Evolutionary conservation across 78 protist species (phyloP).

Genomic region (Pelomyxa schiedti): DNA sequence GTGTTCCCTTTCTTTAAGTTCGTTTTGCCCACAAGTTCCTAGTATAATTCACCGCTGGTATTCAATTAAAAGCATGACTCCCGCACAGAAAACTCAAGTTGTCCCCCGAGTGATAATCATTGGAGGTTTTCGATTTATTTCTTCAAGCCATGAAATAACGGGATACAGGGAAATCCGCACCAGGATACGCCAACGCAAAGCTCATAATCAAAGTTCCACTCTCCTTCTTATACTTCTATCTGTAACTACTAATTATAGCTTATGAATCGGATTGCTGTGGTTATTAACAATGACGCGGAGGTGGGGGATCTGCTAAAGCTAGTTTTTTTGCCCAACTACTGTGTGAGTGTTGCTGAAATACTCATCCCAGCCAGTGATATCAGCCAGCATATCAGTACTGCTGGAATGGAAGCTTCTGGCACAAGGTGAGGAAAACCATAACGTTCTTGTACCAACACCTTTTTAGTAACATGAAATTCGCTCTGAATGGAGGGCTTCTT

Average conservation of each 20-base stretch:
- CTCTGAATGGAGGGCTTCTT: constrained; percentile 65
- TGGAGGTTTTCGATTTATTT: constrained; percentile 58
- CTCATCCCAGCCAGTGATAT: constrained; percentile 74
- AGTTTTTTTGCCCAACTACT: constrained; percentile 71
- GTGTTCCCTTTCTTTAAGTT: not conserved
- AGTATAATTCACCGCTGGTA: constrained; percentile 30
- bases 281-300: constrained; percentile 61
- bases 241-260: too few species aligned
- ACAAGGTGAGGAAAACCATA: constrained; percentile 25
- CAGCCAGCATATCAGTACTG: constrained; percentile 72
- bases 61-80: constrained; percentile 16
- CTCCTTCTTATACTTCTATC: too few species aligned
- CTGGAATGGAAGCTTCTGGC: constrained; percentile 82
- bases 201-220: constrained; percentile 62
- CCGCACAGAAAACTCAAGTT: not conserved
- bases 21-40: not conserved
- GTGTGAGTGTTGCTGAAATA: constrained; percentile 61
- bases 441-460: not conserved
- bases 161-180: constrained; percentile 73
- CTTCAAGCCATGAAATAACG: not conserved
- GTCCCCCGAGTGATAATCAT: constrained; percentile 60
- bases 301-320: constrained; percentile 31
- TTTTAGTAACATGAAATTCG: constrained; percentile 68
- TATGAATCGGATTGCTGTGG: constrained; percentile 47
- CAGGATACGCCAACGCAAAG: constrained; percentile 74